A percentile compares a stretch with the other conserved stretches of the same genome.
phyloP scores from a whole-genome alignment of 2,329 filamentous ascomycete species.

The Microsporum audouinii region DNA sequence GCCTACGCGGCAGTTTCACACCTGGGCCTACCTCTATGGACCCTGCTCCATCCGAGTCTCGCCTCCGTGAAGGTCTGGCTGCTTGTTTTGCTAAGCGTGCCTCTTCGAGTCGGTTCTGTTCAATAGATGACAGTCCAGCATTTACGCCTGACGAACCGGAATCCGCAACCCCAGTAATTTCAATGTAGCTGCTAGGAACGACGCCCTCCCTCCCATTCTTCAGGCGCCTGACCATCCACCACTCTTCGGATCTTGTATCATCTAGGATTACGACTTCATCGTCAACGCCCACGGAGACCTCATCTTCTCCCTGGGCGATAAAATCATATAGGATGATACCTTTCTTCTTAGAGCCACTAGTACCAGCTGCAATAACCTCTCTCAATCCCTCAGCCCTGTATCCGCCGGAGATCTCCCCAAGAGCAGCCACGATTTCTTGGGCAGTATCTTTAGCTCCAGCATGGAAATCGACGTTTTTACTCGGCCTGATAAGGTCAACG shows the following conservation, averaged over 20 bases:
- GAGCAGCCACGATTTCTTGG: constrained; percentile 74
- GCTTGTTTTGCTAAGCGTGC: constrained; percentile 72
- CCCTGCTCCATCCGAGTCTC: constrained; percentile 38
- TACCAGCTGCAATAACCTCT: constrained; percentile 74
- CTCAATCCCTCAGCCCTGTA: constrained; percentile 67
- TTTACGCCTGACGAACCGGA: constrained; percentile 45
- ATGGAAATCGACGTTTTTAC: constrained; percentile 92
- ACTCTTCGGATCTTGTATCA: constrained; percentile 86
- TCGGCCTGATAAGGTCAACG: constrained; percentile 79
- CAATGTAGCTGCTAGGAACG: constrained; percentile 91
- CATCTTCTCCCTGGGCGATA: constrained; percentile 89
- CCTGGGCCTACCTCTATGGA: constrained; percentile 65
- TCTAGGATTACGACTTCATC: constrained; percentile 89
- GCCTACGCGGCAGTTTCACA: constrained; percentile 63
- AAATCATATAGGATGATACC: constrained; percentile 90
- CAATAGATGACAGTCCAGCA: constrained; percentile 55
- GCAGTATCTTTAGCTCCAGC: constrained; percentile 95
- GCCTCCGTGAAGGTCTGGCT: constrained; percentile 50
- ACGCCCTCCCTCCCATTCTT: constrained; percentile 93
- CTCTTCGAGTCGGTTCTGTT: constrained; percentile 70
- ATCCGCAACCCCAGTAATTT: constrained; percentile 60
- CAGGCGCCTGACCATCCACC: constrained; percentile 88
- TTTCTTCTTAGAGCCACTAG: constrained; percentile 62
- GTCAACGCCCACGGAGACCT: constrained; percentile 79
- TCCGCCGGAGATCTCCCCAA: constrained; percentile 82